Conservation (phyloP, 2,329 filamentous ascomycete species). For the Ceratocystiopsis minuta region DNA sequence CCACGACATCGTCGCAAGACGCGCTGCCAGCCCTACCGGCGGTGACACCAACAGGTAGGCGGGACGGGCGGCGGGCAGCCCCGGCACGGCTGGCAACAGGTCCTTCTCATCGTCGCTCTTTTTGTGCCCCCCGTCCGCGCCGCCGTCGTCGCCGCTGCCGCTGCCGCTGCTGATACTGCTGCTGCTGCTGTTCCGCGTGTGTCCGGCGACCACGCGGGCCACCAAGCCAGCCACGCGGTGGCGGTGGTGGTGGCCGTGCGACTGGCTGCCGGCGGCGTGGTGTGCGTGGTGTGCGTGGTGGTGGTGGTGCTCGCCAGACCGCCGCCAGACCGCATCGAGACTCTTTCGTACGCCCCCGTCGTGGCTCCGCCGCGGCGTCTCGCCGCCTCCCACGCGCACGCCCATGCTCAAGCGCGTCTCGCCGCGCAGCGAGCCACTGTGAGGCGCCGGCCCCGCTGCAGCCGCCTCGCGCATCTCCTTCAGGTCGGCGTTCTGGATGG, state of each 20-base stretch:
- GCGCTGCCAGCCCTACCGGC: slow-evolving; percentile 39
- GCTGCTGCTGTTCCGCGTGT: slow-evolving; percentile 15
- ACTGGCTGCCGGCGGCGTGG: slow-evolving; percentile 7
- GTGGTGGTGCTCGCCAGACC: background rate
- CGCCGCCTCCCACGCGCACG: slow-evolving; percentile 32
- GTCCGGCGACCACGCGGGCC: slow-evolving; percentile 13
- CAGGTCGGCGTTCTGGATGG: slow-evolving; percentile 36
- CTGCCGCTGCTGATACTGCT: background rate
- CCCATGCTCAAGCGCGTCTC: slow-evolving; percentile 14
- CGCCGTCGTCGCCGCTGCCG: slow-evolving; percentile 8
- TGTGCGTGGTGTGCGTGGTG: slow-evolving; percentile 22
- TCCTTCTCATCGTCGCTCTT: background rate
- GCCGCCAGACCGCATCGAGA: too few species aligned
- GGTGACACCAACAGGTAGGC: slow-evolving; percentile 54
- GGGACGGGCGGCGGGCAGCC: slow-evolving; percentile 20
- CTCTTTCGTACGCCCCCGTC: background rate
- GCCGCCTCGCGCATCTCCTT: slow-evolving; percentile 15
- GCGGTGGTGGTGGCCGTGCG: too few species aligned
- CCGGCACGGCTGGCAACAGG: slow-evolving; percentile 14
- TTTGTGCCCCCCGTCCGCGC: background rate
- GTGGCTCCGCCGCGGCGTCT: slow-evolving; percentile 14
- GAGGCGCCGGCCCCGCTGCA: slow-evolving; percentile 11
- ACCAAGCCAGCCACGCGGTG: slow-evolving; percentile 28
- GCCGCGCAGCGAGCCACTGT: slow-evolving; percentile 4
- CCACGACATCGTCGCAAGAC: slow-evolving; percentile 44